A percentile compares a stretch with the other conserved stretches of the same genome.
Evolutionary conservation across 23 red algal species (phyloP).

Genomic region (Pyropia yezoensis): DNA sequence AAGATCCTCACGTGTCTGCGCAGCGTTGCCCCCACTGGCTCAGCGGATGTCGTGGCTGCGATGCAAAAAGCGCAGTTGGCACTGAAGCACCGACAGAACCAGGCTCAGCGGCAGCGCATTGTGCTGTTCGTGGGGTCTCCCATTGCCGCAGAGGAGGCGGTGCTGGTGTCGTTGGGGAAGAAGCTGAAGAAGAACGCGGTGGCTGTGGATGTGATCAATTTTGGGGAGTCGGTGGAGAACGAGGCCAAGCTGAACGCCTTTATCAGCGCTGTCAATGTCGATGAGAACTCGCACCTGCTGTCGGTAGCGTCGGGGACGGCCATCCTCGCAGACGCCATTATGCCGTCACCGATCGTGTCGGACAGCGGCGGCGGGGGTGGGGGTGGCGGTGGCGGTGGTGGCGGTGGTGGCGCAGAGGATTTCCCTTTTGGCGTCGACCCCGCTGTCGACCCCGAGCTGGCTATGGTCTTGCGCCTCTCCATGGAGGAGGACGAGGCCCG

Average conservation of each 20-base stretch:
- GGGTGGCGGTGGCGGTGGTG: conserved; percentile 24
- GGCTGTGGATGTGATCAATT: conserved; percentile 79
- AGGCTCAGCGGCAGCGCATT: conserved; percentile 81
- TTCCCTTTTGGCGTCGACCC: conserved; percentile 71
- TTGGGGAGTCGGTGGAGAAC: conserved; percentile 67
- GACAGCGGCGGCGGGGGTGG: conserved; percentile 25
- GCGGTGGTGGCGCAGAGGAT: conserved; percentile 19
- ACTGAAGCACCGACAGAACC: conserved; percentile 95
- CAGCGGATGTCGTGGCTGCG: conserved; percentile 39
- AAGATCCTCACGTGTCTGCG: conserved; percentile 76
- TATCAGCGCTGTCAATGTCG: conserved; percentile 76
- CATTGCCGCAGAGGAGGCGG: conserved; percentile 27
- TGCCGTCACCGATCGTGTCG: conserved; percentile 49
- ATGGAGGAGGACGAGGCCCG: conserved; percentile 93
- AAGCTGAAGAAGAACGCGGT: conserved; percentile 92
- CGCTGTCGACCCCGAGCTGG: conserved; percentile 86
- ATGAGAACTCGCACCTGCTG: conserved; percentile 72
- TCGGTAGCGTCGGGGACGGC: conserved; percentile 50
- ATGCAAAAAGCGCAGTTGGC: conserved; percentile 94
- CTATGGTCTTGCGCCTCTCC: conserved; percentile 82
- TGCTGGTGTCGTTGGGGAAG: conserved; percentile 60
- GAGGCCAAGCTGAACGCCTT: conserved; percentile 64
- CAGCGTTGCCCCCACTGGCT: conserved; percentile 48
- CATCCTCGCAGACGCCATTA: conserved; percentile 69
- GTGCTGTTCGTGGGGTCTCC: conserved; percentile 80